Base-by-base conservation (phyloP, 2,329 filamentous ascomycete species). In the Annulohypoxylon truncatum region DNA sequence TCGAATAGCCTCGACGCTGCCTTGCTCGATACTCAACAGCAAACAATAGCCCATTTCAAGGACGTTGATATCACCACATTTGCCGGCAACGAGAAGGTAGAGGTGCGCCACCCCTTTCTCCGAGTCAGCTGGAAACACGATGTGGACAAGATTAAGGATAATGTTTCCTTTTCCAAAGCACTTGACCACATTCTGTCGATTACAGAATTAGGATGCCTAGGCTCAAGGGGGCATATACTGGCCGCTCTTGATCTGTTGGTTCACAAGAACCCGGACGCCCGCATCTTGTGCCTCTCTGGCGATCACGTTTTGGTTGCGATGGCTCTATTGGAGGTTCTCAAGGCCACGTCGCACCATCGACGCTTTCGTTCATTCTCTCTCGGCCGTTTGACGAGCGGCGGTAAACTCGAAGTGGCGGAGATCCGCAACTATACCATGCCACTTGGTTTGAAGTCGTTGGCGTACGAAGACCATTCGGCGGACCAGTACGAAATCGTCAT, bases 301-400 rank as follows among this genome's bases (percentile, higher is more conserved):
- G 38, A 42, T 12, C 38, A 42, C 38, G 38, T 22, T 20, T 42
- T 42, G 15, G 38, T 42, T 4, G 38, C 44, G 22, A 20, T 35
- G 20, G 50, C 31, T 9, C 31, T 53, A n/a, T 18, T 53, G 8
- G 50, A 53, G 20, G 50, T 53, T 28, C 50, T 53, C 6, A 38
- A 35, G 13, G 29, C 50, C 6, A 53, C 50, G 22, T 53, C 50
- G 31, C 50, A 53, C 26, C 31, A 53, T 15, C 50, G 50, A 40
- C 50, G 50, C 5, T 53, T 53, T 28, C 50, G 33, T 8, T 22
- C 29, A 31, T 53, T 53, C 10, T 53, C 50, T 15, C 29, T 53
- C 9, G 50, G 50, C 10, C 50, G 50, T 18, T 53, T 35, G 31
- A 40, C 50, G 15, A 24, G 50, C 31, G 4, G 22, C 18, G 18